These are phyloP conservation scores for Trichophyton benhamiae DNA, from an alignment of 2,329 filamentous ascomycete species.

Conservation along the genomic window DNA sequence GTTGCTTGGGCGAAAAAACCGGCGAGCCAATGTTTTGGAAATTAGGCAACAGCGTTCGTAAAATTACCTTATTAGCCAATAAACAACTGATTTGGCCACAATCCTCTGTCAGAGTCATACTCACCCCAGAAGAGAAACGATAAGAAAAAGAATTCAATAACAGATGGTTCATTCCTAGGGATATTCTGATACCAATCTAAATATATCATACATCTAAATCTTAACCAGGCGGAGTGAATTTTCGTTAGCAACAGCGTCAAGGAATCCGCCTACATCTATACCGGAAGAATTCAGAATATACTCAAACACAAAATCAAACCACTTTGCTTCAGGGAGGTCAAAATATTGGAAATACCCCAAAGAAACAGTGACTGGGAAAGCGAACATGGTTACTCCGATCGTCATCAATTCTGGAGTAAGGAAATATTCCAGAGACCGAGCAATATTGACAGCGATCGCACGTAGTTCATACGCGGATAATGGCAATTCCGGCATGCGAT, in stretches of 20 bases:
- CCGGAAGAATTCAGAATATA: not conserved
- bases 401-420: conserved; percentile 12
- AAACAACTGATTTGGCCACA: too few species aligned
- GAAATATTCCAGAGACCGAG: conserved; percentile 13
- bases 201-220: not conserved
- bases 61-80: not conserved
- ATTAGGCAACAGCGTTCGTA: not conserved
- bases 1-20: not conserved
- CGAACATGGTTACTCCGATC: conserved; percentile 7
- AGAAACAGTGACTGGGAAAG: conserved; percentile 10
- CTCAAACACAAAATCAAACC: conserved; percentile 10
- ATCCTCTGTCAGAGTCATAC: too few species aligned
- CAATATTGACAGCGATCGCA: conserved; percentile 8
- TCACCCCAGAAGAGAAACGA: too few species aligned
- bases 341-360: conserved; percentile 8
- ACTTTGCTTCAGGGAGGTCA: conserved; percentile 6
- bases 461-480: not conserved
- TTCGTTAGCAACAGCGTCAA: conserved; percentile 3
- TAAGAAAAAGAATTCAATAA: too few species aligned
- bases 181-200: not conserved
- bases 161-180: not conserved
- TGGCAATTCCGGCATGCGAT: not conserved
- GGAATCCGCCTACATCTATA: conserved; percentile 2
- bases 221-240: not conserved
- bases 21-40: too few species aligned